Evolutionary conservation across 139 green algal genomes (phyloP), one percentile per base, ranked within the genome.

Genomic region (Nannochloris sp.): DNA sequence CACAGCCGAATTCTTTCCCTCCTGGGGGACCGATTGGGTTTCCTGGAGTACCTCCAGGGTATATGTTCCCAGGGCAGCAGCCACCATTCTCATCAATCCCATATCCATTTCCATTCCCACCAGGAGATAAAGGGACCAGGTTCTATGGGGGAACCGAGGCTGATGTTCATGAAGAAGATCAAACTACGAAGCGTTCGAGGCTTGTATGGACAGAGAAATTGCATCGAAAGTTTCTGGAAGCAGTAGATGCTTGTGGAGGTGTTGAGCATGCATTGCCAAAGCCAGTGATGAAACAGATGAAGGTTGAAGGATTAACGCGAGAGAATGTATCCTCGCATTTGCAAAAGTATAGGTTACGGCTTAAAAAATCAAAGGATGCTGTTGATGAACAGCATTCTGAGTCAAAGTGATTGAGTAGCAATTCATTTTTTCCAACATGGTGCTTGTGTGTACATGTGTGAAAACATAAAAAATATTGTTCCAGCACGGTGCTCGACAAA

Each of bases 241-340:
- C 88, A 12, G 76, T 96, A 14, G 57, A 75, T 15, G 81, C 81
- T 51, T 78, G 87, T 62, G 73, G 78, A 25, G 88, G 87, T 1
- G 61, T 84, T 29, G 78, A 90, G 1, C 75, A 82, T 29, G 86
- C 90, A 0, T 83, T 92, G 44, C 90, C 90, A 19, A 97, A 95
- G 64, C 83, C 84, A n/a, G 95, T 97, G 53, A 79, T 97, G 76
- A 68, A 87, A 81, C 60, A 90, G 27, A 94, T 97, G 90, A 86
- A 88, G 31, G 87, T 97, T 37, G 79, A 89, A 10, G 90, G 90
- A 49, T 79, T 97, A 44, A 96, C 86, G 0, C 75, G 91, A 1
- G 90, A 97, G 68, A 97, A 97, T 67, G 91, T 96, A 43, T 89
- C 90, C 15, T 88, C 74, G 57, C 90, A 95, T 60, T 75, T 96